These are phyloP conservation scores for Aspergillus sp. DNA, from an alignment of 2,329 filamentous ascomycete genomes.

Conservation along the genomic window DNA sequence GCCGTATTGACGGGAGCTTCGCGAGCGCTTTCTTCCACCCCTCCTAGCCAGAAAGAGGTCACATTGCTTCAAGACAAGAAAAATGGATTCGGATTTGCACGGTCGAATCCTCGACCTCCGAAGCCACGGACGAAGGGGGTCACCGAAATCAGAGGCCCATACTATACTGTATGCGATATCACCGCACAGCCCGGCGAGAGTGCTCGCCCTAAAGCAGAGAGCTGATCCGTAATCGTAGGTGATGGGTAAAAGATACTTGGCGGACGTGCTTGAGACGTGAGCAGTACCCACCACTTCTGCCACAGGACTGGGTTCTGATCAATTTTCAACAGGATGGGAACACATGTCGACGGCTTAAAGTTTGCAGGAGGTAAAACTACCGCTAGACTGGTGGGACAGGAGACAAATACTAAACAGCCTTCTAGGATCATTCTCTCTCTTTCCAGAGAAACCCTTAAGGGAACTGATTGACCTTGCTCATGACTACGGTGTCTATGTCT, in stretches of 20 bases:
- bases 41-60: conserved; percentile 17
- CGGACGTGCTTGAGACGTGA: conserved; percentile 57
- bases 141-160: conserved; percentile 59
- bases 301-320: conserved; percentile 5
- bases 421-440: conserved; percentile 53
- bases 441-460: conserved; percentile 48
- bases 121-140: conserved; percentile 55
- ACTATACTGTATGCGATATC: conserved; percentile 49
- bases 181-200: neutral
- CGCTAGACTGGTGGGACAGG: neutral
- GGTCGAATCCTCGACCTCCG: conserved; percentile 50
- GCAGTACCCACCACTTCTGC: conserved; percentile 2
- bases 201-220: neutral
- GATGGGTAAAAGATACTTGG: conserved; percentile 56
- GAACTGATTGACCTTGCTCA: conserved; percentile 55
- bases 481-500: conserved; percentile 53
- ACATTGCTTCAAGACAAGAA: conserved; percentile 53
- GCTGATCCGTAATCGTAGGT: conserved; percentile 28
- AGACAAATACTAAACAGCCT: neutral
- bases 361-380: conserved; percentile 49
- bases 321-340: conserved; percentile 48
- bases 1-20: conserved; percentile 8
- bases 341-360: conserved; percentile 58
- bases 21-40: conserved; percentile 23
- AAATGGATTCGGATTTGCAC: conserved; percentile 53